Evolutionary conservation across 2,329 filamentous ascomycete species (phyloP), one percentile per base, ranked within the genome.

Genomic region (Penicillium sp.): DNA sequence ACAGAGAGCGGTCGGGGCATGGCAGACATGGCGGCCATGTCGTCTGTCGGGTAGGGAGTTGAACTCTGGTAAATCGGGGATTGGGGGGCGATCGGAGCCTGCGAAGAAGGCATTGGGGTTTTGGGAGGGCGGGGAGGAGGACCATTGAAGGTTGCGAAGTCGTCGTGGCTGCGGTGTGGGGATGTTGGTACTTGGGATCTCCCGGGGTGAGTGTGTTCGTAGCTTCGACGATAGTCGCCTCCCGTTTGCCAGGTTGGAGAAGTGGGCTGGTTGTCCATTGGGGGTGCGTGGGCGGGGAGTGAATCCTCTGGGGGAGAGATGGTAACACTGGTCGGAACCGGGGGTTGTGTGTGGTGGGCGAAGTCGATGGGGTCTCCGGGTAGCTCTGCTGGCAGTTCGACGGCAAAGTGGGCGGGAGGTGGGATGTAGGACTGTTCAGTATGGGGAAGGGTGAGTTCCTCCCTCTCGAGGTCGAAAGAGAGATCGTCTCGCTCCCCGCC

Each of bases 111-210:
- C 24, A 92, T 81, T 0, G 89, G 89, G 1, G 87, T 91, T 72
- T 93, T 92, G 9, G 90, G 90, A 14, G 90, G 90, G 34, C 91
- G 69, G 0, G 89, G 89, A 5, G 90, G 90, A 4, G 89, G 86
- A 32, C 60, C 66, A 49, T 52, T 57, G 22, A 57, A 47, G 11
- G 49, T 62, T 54, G 57, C 58, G 52, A 59, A 60, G 53, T 67
- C 64, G 5, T 77, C 76, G n/a, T 57, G 48, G 55, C 75, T 76
- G 21, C 64, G 66, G 24, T 68, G 67, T 9, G 76, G 71, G 5
- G 74, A 72, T 10, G 55, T 56, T 16, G 65, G 59, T 18, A 65
- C 61, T 46, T 59, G 66, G 24, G 67, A 71, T 34, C 64, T 59
- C 8, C 38, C 38, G 4, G 66, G 66, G 18, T 69, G 71, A 43